These are phyloP conservation scores for Amphibolis antarctica DNA, from an alignment of 106 monocot genomes.

Conservation along the genomic window DNA sequence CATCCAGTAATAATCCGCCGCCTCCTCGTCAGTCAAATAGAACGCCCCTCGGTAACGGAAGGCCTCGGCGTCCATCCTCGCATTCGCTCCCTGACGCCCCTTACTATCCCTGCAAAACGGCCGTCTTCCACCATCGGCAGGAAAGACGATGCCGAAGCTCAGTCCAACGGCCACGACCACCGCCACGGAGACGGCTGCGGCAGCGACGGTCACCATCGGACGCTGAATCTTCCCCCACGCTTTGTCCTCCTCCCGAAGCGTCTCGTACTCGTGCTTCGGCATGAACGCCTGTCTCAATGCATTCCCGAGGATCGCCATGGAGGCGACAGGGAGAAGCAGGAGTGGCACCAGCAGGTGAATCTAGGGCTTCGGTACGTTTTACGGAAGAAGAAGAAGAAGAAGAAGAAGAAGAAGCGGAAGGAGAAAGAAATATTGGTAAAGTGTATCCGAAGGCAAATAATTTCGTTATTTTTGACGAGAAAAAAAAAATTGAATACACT, in stretches of 20 bases:
- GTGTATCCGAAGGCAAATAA: no score
- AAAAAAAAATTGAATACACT: no score
- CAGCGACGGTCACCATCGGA: slow-evolving; percentile 23
- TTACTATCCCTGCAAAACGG: slow-evolving; percentile 61
- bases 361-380: no score
- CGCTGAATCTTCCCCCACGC: slow-evolving; percentile 46
- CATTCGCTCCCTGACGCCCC: slow-evolving; percentile 31
- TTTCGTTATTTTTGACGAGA: no score
- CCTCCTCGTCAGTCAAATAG: slow-evolving; percentile 75
- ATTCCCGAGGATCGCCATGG: slow-evolving; percentile 64
- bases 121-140: slow-evolving; percentile 32
- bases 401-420: no score
- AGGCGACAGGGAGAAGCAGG: no score
- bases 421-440: no score
- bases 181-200: slow-evolving; percentile 17
- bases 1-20: slow-evolving; percentile 84
- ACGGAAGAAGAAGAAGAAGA: no score
- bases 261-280: slow-evolving; percentile 47
- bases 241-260: slow-evolving; percentile 59
- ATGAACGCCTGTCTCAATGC: slow-evolving; percentile 90
- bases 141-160: slow-evolving; percentile 68
- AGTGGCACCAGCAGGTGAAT: no score
- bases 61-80: slow-evolving; percentile 26
- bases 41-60: slow-evolving; percentile 57
- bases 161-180: slow-evolving; percentile 37